Conservation (phyloP, 331 rosid genomes). For the Pyrus hybrid region DNA sequence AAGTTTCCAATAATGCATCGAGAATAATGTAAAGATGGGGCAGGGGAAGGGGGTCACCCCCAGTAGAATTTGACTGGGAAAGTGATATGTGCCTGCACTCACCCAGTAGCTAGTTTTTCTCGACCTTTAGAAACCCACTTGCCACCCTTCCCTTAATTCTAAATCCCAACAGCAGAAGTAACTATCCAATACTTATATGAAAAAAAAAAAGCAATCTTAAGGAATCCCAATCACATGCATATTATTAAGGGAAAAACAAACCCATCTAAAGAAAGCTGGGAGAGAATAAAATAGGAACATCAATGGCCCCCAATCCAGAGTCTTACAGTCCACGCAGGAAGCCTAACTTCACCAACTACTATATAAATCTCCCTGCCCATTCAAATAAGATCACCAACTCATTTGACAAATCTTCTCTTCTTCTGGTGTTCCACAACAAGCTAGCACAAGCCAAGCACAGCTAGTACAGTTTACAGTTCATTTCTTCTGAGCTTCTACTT, state of each 20-base stretch:
- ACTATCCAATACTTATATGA: background rate
- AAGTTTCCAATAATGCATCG: conserved; percentile 63
- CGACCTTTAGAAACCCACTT: conserved; percentile 14
- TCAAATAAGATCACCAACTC: conserved; percentile 44
- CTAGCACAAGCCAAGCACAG: conserved; percentile 10
- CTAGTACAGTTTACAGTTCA: background rate
- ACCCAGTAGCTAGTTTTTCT: conserved; percentile 12
- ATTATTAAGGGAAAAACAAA: conserved; percentile 9
- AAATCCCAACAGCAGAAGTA: background rate
- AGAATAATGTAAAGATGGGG: conserved; percentile 67
- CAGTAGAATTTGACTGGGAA: conserved; percentile 16
- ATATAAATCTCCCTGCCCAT: conserved; percentile 50
- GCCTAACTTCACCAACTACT: conserved; percentile 23
- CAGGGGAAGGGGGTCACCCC: conserved; percentile 12
- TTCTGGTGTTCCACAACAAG: background rate
- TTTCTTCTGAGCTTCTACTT: background rate
- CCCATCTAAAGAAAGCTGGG: conserved; percentile 17
- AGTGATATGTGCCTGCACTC: conserved; percentile 21
- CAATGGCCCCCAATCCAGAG: conserved; percentile 28
- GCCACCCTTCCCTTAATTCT: background rate
- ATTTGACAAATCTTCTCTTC: conserved; percentile 13
- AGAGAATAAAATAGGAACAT: conserved; percentile 38
- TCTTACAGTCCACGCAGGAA: conserved; percentile 14
- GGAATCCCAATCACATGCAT: conserved; percentile 21
- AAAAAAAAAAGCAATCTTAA: conserved; percentile 13